These are phyloP conservation scores for Botrytis tulipae DNA, from an alignment of 2,329 filamentous ascomycete genomes.

Conservation along the genomic window DNA sequence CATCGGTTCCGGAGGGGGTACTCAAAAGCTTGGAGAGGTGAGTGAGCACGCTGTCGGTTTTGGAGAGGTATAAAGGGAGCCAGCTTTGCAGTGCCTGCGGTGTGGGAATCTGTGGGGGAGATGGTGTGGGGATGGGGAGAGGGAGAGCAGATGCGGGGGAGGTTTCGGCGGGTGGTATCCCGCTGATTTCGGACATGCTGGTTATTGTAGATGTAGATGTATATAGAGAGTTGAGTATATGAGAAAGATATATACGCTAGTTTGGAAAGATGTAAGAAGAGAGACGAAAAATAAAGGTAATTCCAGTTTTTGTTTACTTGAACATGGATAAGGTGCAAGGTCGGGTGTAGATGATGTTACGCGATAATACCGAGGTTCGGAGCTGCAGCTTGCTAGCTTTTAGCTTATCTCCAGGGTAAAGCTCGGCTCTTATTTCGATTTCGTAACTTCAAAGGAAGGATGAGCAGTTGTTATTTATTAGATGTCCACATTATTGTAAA, in stretches of 20 bases:
- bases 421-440: not conserved
- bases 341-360: slow-evolving; percentile 12
- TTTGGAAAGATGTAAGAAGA: not conserved
- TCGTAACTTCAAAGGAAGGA: not conserved
- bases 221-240: not conserved
- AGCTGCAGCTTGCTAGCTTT: slow-evolving; percentile 8
- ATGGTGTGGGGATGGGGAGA: slow-evolving; percentile 20
- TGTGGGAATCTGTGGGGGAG: slow-evolving; percentile 26
- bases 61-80: slow-evolving; percentile 38
- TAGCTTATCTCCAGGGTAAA: not conserved
- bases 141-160: slow-evolving; percentile 27
- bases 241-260: not conserved
- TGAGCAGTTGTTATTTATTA: not conserved
- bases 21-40: slow-evolving; percentile 63
- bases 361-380: slow-evolving; percentile 19
- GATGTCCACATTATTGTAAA: not conserved
- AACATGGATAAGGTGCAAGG: slow-evolving; percentile 8
- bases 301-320: not conserved
- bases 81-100: slow-evolving; percentile 31
- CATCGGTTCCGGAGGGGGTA: slow-evolving; percentile 68
- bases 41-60: slow-evolving; percentile 42
- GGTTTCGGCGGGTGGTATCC: slow-evolving; percentile 29
- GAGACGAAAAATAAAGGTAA: not conserved
- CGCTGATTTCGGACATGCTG: slow-evolving; percentile 34
- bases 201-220: not conserved